These are phyloP conservation scores for Candida gorgasii DNA, from an alignment of 805 yeast genomes.

Conservation along the genomic window DNA sequence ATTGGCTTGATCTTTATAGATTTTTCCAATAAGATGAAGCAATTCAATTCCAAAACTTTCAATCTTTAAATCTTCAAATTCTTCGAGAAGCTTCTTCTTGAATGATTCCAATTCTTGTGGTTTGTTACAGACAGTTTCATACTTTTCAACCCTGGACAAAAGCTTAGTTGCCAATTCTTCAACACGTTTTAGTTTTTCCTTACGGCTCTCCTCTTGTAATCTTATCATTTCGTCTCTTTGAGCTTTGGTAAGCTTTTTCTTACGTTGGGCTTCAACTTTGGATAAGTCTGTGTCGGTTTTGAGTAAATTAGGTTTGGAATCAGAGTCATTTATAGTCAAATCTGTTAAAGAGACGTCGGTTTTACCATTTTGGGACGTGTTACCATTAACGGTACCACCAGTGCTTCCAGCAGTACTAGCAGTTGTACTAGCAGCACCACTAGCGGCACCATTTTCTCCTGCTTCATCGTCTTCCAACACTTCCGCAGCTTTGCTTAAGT, in stretches of 20 bases:
- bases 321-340: slow-evolving; percentile 13
- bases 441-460: slow-evolving; percentile 8
- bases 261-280: slow-evolving; percentile 21
- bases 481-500: slow-evolving; percentile 65
- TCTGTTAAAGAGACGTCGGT: slow-evolving; percentile 4
- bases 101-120: slow-evolving; percentile 61
- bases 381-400: slow-evolving; percentile 11
- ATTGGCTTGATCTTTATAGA: slow-evolving; percentile 73
- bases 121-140: slow-evolving; percentile 60
- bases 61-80: slow-evolving; percentile 80
- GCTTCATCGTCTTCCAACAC: slow-evolving; percentile 40
- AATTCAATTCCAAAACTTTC: slow-evolving; percentile 95
- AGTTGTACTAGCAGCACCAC: slow-evolving; percentile 8
- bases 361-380: too few relatives aligned
- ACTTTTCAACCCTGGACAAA: slow-evolving; percentile 47
- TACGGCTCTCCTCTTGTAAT: slow-evolving; percentile 55
- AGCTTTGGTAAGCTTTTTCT: slow-evolving; percentile 31
- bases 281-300: slow-evolving; percentile 18
- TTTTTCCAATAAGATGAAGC: slow-evolving; percentile 76
- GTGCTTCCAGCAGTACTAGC: too few relatives aligned
- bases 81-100: slow-evolving; percentile 52
- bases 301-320: slow-evolving; percentile 1
- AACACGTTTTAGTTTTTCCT: slow-evolving; percentile 50
- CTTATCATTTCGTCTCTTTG: slow-evolving; percentile 52
- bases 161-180: slow-evolving; percentile 52